Evolutionary conservation across 148 eudicot genomes (phyloP).

Genomic region (Diospyros kaki): DNA sequence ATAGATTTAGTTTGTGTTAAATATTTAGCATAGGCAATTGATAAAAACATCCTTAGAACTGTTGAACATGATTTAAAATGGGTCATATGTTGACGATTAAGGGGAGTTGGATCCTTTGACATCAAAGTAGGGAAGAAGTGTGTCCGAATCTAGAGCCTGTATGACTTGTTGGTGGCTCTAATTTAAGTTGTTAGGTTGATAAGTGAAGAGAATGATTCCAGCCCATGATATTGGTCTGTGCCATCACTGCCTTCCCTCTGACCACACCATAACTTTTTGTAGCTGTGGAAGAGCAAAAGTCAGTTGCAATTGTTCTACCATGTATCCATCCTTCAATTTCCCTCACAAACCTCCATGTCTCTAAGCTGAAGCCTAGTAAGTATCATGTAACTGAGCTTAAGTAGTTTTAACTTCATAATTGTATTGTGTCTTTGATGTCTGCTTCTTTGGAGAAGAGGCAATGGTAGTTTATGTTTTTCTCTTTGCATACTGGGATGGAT

Average conservation of each 20-base stretch:
- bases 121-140: not conserved
- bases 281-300: not conserved
- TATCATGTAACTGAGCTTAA: no score
- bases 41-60: no score
- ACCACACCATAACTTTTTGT: not conserved
- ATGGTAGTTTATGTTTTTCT: no score
- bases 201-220: not conserved
- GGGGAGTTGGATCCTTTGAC: not conserved
- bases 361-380: not conserved
- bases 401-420: not conserved
- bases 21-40: no score
- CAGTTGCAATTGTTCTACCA: not conserved
- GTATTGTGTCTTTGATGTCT: not conserved
- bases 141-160: not conserved
- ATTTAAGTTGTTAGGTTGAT: no score
- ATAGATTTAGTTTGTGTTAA: no score
- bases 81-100: not conserved
- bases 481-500: constrained; percentile 2
- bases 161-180: no score
- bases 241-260: not conserved
- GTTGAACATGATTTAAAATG: not conserved
- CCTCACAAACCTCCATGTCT: not conserved
- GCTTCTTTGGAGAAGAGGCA: no score
- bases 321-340: not conserved
- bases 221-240: not conserved